These are phyloP conservation scores for Pichia sp. DNA, from an alignment of 1,139 yeast species.

Conservation along the genomic window DNA sequence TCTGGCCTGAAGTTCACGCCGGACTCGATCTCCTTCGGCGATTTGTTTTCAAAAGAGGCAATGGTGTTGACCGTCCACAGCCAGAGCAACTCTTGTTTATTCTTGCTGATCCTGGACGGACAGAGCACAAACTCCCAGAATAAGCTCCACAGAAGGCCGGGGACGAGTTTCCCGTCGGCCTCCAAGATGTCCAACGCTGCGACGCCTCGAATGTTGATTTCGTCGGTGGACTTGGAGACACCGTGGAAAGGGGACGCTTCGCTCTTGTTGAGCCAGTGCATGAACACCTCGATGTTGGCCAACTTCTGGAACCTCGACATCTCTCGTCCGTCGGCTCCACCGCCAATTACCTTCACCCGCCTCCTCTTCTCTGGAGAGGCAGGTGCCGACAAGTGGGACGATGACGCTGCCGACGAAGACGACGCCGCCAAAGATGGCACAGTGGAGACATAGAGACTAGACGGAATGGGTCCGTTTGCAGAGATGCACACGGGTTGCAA, in stretches of 20 bases:
- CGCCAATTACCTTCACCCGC: background rate
- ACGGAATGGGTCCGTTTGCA: background rate
- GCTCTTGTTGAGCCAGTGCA: constrained; percentile 50
- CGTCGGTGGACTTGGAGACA: constrained; percentile 1
- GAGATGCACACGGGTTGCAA: constrained; percentile 1
- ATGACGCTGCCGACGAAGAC: background rate
- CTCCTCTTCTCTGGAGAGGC: constrained; percentile 1
- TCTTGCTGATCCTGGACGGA: background rate
- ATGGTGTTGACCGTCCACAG: background rate
- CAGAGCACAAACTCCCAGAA: constrained; percentile 21
- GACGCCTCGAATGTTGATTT: constrained; percentile 33
- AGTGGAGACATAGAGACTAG: background rate
- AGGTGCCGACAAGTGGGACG: background rate
- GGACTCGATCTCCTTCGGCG: background rate
- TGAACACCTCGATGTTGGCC: constrained; percentile 56
- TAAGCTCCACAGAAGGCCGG: constrained; percentile 57
- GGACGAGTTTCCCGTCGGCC: constrained; percentile 56
- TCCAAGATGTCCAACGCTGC: constrained; percentile 68
- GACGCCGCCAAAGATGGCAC: background rate
- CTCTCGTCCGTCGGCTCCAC: constrained; percentile 22
- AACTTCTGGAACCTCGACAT: constrained; percentile 51
- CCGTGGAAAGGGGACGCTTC: constrained; percentile 39
- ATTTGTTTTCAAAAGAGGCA: background rate
- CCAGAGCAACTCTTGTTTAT: constrained; percentile 2
- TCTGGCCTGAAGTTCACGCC: background rate